These are phyloP conservation scores for Vaucheria bursata DNA, from an alignment of 352 stramenopile genomes.

Conservation along the genomic window DNA sequence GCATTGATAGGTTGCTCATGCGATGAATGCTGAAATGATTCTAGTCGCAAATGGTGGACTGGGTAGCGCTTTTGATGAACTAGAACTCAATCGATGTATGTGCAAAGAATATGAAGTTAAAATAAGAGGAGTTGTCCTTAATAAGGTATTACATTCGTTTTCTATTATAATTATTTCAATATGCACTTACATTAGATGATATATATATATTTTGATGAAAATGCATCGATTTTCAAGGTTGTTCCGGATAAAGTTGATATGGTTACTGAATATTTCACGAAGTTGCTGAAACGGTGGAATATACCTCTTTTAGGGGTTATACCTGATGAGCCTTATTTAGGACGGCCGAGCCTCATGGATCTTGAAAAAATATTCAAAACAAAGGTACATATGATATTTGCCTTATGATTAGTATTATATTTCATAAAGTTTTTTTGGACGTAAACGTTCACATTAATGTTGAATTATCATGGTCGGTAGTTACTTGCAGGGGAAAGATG, in stretches of 20 bases:
- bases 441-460: not conserved
- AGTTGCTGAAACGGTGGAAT: conserved; percentile 35
- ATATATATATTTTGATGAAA: not conserved
- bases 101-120: conserved; percentile 81
- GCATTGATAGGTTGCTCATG: conserved; percentile 74
- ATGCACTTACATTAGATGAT: not conserved
- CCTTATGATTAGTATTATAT: not conserved
- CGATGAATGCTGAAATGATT: conserved; percentile 84
- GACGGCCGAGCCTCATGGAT: conserved; percentile 27
- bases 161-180: not conserved
- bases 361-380: conserved; percentile 45
- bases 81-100: conserved; percentile 81
- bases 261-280: conserved; percentile 42
- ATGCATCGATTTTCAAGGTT: conserved; percentile 16
- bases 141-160: conserved; percentile 72
- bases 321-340: conserved; percentile 37
- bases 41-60: conserved; percentile 87
- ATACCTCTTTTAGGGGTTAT: conserved; percentile 32
- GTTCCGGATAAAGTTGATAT: conserved; percentile 38
- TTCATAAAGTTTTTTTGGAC: not conserved
- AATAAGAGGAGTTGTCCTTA: conserved; percentile 87
- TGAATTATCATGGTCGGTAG: not conserved
- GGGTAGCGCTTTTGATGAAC: conserved; percentile 77
- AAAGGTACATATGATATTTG: conserved; percentile 5
- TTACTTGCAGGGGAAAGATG: conserved; percentile 15